These are phyloP conservation scores for Aspergillus funiculosus DNA, from an alignment of 495 filamentous ascomycete species.

Conservation along the genomic window DNA sequence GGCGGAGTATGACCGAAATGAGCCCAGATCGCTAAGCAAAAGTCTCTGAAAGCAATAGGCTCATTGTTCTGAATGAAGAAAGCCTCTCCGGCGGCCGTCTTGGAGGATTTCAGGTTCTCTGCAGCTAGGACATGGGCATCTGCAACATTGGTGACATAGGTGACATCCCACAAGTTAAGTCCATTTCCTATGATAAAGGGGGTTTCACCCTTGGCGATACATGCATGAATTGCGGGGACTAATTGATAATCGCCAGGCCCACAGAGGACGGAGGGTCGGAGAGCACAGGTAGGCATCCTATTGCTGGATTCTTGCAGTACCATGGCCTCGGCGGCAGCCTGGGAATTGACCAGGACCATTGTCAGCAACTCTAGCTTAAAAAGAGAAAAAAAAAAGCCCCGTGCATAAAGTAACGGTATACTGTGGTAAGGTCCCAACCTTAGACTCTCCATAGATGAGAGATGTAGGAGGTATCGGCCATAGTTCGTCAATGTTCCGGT, in stretches of 20 bases:
- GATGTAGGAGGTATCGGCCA: constrained; percentile 45
- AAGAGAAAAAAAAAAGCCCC: background rate
- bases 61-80: constrained; percentile 63
- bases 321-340: constrained; percentile 52
- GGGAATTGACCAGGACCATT: constrained; percentile 4
- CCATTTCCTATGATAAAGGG: constrained; percentile 53
- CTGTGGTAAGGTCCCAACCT: constrained; percentile 32
- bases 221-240: constrained; percentile 49
- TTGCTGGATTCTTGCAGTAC: constrained; percentile 46
- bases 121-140: constrained; percentile 59
- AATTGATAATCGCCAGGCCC: constrained; percentile 52
- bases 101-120: constrained; percentile 49
- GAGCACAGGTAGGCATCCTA: constrained; percentile 46
- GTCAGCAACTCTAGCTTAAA: constrained; percentile 19
- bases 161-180: constrained; percentile 56
- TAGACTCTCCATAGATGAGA: constrained; percentile 55
- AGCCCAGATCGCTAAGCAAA: constrained; percentile 54
- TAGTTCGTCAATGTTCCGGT: constrained; percentile 49
- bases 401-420: background rate
- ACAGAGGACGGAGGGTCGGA: constrained; percentile 53
- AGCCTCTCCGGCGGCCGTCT: constrained; percentile 53
- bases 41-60: constrained; percentile 54
- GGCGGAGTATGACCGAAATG: constrained; percentile 53
- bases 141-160: constrained; percentile 55
- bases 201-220: constrained; percentile 51